Evolutionary conservation across 2,329 filamentous ascomycete genomes (phyloP), one percentile per base, ranked within the genome.

Genomic region (Alternaria burnsii): DNA sequence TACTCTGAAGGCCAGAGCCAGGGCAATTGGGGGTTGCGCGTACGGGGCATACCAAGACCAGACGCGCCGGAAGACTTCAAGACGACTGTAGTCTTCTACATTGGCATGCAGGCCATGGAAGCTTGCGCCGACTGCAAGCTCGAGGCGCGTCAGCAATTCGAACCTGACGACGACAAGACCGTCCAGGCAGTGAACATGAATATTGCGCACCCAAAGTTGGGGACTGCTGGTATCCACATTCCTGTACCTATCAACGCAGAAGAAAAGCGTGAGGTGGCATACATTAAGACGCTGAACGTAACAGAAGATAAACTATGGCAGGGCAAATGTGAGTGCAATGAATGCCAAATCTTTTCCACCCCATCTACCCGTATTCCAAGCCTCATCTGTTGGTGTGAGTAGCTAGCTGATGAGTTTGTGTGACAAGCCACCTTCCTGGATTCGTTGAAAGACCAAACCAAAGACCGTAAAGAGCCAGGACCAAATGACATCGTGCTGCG

Each of bases 21-120:
- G 57, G 94, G 94, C 52, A 96, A 89, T 79, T 98, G 95, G 94
- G 94, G 89, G 51, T 90, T 91, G 46, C 86, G 94, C 59, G 88
- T 98, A 70, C 92, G 90, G 79, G 95, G 94, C 18, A 86, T 86
- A 54, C 89, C 92, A 38, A 87, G 91, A 58, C 85, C 88, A 10
- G 90, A 89, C 75, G 89, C 76, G 0, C 84, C 88, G 1, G 74
- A 81, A 2, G 84, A 89, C 59, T 81, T 92, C 61, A 92, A 91
- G 79, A 94, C 89, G 0, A 88, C 91, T 3, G 77, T 97, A 3
- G 83, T 95, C 52, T 94, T 97, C 78, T 96, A 95, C 75, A 85
- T 93, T 52, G 87, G 87, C 1, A 86, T 95, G 68, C 93, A 97
- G 75, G 92, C 89, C 1, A 76, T 88, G 12, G 88, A 88, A 0